A percentile compares a stretch with the other conserved stretches of the same genome.
Conservation (phyloP, 2,329 filamentous ascomycete genomes). For the Ophiostoma perfectum region DNA sequence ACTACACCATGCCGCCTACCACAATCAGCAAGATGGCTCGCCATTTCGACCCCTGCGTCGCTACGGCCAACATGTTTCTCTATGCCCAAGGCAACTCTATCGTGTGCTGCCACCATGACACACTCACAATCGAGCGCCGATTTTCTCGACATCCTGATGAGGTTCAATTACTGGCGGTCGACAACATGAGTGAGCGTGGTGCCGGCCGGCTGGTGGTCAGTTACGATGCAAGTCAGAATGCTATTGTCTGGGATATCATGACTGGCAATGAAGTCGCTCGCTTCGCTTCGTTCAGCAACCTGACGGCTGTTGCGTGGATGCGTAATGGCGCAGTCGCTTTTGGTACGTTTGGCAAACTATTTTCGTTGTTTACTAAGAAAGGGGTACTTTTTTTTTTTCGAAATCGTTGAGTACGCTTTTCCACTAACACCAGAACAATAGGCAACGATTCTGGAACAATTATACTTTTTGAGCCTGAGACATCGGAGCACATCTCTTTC, state of each 20-base stretch:
- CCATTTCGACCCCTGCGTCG: slow-evolving; percentile 79
- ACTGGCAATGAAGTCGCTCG: slow-evolving; percentile 84
- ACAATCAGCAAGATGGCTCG: slow-evolving; percentile 44
- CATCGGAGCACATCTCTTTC: slow-evolving; percentile 85
- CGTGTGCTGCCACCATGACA: slow-evolving; percentile 88
- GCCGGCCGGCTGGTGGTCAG: slow-evolving; percentile 83
- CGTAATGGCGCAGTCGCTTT: slow-evolving; percentile 94
- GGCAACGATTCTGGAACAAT: slow-evolving; percentile 90
- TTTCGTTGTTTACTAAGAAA: neutral
- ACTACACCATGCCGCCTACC: slow-evolving; percentile 50
- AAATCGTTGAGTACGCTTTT: neutral
- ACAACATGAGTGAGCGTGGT: slow-evolving; percentile 83
- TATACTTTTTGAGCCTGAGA: slow-evolving; percentile 88
- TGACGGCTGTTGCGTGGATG: slow-evolving; percentile 90
- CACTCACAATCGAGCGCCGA: slow-evolving; percentile 76
- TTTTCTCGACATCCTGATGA: slow-evolving; percentile 82
- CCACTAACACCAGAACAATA: slow-evolving; percentile 36
- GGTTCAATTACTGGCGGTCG: slow-evolving; percentile 76
- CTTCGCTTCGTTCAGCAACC: slow-evolving; percentile 86
- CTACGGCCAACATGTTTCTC: slow-evolving; percentile 84
- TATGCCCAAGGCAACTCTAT: slow-evolving; percentile 79
- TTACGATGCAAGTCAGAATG: slow-evolving; percentile 84
- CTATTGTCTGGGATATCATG: slow-evolving; percentile 94
- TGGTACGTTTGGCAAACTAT: slow-evolving; percentile 52
- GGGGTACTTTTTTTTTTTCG: neutral